Evolutionary conservation across 345 rosid species (phyloP), one percentile per base, ranked within the genome.

Genomic region (Citrus hindsii): DNA sequence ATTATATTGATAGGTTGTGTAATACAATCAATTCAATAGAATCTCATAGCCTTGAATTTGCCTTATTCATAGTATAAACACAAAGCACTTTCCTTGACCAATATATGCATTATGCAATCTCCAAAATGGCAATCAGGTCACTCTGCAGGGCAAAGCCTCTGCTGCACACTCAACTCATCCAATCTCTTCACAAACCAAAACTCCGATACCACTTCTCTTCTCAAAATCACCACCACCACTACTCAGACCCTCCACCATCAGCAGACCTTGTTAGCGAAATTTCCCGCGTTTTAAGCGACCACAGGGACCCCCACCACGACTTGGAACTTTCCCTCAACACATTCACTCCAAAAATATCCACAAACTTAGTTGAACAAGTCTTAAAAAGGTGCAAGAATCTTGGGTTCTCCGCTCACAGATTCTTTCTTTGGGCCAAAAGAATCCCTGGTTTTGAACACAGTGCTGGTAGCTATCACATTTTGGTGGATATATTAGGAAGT

Each of bases 351-450:
- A 84, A 56, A 24, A 58, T 95, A 1, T 90, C 98, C 37, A 27
- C 92, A 8, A 81, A 85, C 81, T 77, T 90, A 6, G 93, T 92
- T 27, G 97, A 93, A 71, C 92, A 95, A 69, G 95, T 93, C 42
- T 79, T 95, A 75, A 93, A 95, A 48, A 92, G 95, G 75, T 93
- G 95, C 85, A 92, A 88, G 79, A 88, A 92, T 71, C 92, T 93
- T 30, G 95, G 94, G 0, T 92, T 92, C 78, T 64, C 98, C 4
- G 90, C 98, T 33, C 98, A 95, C 77, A 86, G 97, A 40, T 92
- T 95, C 90, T 95, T 95, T 63, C 89, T 95, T 0, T 95, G 97
- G 98, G 93, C 98, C n/a, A 84, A 89, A 72, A 76, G 73, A 40
- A 76, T 87, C 69, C 92, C 92, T 25, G 86, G 88, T 61, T 91